Evolutionary conservation across 2,329 filamentous ascomycete species (phyloP).

Genomic region (Cordyceps tenuipes): DNA sequence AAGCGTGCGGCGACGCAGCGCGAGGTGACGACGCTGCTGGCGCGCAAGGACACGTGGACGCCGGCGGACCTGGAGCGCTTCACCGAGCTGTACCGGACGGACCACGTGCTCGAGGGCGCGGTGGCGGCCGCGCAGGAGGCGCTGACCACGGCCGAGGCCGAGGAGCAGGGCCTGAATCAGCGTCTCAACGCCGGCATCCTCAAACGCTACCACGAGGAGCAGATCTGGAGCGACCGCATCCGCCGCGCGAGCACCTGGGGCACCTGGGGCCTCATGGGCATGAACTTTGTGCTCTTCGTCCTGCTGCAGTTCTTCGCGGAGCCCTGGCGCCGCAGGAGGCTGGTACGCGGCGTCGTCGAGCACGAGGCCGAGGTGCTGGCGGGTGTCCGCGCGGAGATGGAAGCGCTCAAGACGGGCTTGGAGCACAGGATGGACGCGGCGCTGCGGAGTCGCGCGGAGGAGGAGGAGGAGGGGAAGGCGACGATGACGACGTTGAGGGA

Average conservation of each 20-base stretch:
- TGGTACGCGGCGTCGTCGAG: constrained; percentile 77
- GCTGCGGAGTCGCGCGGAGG: not conserved
- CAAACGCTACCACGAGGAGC: constrained; percentile 93
- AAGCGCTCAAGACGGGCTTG: constrained; percentile 23
- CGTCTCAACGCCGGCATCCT: constrained; percentile 76
- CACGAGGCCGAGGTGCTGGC: constrained; percentile 57
- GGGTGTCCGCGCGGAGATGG: constrained; percentile 37
- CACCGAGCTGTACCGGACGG: constrained; percentile 81
- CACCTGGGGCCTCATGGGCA: constrained; percentile 94
- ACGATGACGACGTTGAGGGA: constrained; percentile 12
- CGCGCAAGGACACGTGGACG: constrained; percentile 89
- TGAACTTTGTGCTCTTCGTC: constrained; percentile 85
- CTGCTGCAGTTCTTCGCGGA: constrained; percentile 83
- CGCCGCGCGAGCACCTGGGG: constrained; percentile 95
- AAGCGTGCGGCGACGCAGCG: constrained; percentile 83
- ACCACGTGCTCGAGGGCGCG: constrained; percentile 85
- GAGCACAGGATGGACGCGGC: constrained; percentile 16
- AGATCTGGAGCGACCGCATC: constrained; percentile 98
- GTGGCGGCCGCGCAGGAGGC: constrained; percentile 65
- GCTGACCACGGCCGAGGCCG: constrained; percentile 66
- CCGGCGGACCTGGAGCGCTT: constrained; percentile 86
- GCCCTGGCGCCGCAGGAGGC: constrained; percentile 75
- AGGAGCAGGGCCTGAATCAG: constrained; percentile 68
- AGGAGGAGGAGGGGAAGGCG: constrained; percentile 8
- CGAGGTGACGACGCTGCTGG: constrained; percentile 88